Conservation (phyloP, 208 protist genomes). For the Endotrypanum monterogeii region DNA sequence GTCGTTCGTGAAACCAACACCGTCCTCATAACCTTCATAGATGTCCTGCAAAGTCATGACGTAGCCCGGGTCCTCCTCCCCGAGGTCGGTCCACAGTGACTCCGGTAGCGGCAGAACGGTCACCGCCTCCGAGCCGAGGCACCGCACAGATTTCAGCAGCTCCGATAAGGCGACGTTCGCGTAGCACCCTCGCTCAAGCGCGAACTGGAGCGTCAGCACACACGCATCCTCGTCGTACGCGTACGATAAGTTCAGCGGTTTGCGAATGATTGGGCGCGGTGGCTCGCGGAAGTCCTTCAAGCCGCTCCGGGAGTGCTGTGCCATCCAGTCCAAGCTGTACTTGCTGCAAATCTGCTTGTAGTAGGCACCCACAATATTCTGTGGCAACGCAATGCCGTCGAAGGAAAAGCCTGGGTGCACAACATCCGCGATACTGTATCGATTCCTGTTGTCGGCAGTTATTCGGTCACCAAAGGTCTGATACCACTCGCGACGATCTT, state of each 20-base stretch:
- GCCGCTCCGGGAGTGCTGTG: conserved; percentile 57
- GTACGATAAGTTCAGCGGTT: conserved; percentile 68
- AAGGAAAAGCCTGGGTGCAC: conserved; percentile 88
- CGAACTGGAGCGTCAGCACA: conserved; percentile 67
- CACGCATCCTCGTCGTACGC: conserved; percentile 43
- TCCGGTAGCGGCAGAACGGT: conserved; percentile 57
- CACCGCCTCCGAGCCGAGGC: conserved; percentile 70
- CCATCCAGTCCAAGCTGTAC: conserved; percentile 76
- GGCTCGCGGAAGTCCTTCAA: conserved; percentile 82
- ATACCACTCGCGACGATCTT: conserved; percentile 46
- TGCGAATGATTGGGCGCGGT: conserved; percentile 77
- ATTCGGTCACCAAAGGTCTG: conserved; percentile 45
- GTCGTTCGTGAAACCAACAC: conserved; percentile 68
- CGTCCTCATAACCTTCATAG: conserved; percentile 80
- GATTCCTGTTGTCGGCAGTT: conserved; percentile 35
- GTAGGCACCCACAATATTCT: conserved; percentile 68
- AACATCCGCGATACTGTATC: conserved; percentile 70
- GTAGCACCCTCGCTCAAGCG: conserved; percentile 84
- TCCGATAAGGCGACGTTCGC: conserved; percentile 87
- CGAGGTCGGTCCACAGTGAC: conserved; percentile 51
- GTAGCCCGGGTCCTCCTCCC: conserved; percentile 69
- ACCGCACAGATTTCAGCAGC: conserved; percentile 71
- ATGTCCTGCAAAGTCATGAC: conserved; percentile 83
- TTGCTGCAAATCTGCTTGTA: conserved; percentile 76
- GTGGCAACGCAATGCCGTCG: conserved; percentile 61